Conservation (phyloP, 2,329 filamentous ascomycete species). For the Phoma herbarum region DNA sequence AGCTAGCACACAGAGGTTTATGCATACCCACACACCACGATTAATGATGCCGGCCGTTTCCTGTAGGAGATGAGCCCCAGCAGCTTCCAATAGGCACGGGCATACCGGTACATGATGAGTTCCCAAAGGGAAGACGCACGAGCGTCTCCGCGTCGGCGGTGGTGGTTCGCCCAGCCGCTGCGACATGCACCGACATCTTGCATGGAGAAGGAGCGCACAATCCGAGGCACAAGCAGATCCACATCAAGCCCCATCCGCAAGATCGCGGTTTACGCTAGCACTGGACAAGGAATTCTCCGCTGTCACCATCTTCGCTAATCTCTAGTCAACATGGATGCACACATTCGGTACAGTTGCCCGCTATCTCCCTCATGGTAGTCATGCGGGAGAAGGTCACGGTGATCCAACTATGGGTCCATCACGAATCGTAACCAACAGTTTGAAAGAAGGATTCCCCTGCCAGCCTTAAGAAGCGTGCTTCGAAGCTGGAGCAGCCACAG, state of each 20-base stretch:
- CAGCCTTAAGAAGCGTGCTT: slow-evolving; percentile 3
- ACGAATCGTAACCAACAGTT: slow-evolving; percentile 3
- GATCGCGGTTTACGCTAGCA: slow-evolving; percentile 4
- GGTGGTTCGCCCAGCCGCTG: slow-evolving; percentile 1
- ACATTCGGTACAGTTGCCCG: slow-evolving; percentile 1
- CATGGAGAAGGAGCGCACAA: neutral
- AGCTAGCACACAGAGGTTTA: neutral
- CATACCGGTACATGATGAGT: slow-evolving; percentile 4
- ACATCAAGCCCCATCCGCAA: slow-evolving; percentile 2
- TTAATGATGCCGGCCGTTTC: neutral
- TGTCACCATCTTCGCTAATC: slow-evolving; percentile 10
- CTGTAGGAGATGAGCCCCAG: slow-evolving; percentile 1
- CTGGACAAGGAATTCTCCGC: slow-evolving; percentile 1
- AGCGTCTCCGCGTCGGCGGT: neutral
- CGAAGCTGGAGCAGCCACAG: slow-evolving; percentile 2
- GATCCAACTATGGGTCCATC: slow-evolving; percentile 1
- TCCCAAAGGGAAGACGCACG: neutral
- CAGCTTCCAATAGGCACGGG: neutral
- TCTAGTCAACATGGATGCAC: neutral
- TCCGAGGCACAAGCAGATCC: slow-evolving; percentile 1
- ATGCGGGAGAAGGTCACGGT: neutral
- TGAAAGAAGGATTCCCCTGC: slow-evolving; percentile 5
- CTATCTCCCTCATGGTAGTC: neutral
- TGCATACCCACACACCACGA: neutral
- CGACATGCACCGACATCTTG: neutral